Conservation (phyloP, 2,329 filamentous ascomycete species). For the Botrytis porri region DNA sequence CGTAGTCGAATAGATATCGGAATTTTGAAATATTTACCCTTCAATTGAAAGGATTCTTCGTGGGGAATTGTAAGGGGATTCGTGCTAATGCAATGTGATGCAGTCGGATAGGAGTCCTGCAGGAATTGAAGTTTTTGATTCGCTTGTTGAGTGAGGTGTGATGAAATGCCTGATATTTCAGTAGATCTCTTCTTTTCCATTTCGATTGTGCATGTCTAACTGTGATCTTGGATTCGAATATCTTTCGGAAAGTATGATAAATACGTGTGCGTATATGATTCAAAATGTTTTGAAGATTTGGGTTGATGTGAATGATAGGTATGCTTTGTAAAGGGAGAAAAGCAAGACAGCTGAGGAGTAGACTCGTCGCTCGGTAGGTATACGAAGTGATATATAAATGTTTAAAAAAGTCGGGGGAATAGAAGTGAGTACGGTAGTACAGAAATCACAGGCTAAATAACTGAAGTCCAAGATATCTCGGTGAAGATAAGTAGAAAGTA, state of each 20-base stretch:
- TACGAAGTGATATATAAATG: background rate
- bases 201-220: background rate
- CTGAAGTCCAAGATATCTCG: conserved; percentile 1
- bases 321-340: background rate
- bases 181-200: background rate
- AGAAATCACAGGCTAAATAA: background rate
- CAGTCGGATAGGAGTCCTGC: conserved; percentile 21
- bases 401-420: background rate
- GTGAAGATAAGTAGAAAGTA: background rate
- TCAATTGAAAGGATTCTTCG: conserved; percentile 12
- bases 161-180: conserved; percentile 21
- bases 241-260: background rate
- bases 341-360: background rate
- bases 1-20: background rate
- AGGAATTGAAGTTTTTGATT: conserved; percentile 19
- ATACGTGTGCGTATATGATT: background rate
- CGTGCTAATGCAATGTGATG: conserved; percentile 20
- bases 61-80: conserved; percentile 4
- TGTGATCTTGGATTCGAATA: background rate
- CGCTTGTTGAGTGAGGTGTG: conserved; percentile 15
- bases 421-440: background rate
- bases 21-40: background rate
- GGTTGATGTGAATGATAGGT: background rate
- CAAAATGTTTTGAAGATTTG: background rate
- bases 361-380: background rate